A percentile compares a stretch with the other conserved stretches of the same genome.
Evolutionary conservation across 1,139 yeast species (phyloP).

Genomic region (Ogataea hybrid): DNA sequence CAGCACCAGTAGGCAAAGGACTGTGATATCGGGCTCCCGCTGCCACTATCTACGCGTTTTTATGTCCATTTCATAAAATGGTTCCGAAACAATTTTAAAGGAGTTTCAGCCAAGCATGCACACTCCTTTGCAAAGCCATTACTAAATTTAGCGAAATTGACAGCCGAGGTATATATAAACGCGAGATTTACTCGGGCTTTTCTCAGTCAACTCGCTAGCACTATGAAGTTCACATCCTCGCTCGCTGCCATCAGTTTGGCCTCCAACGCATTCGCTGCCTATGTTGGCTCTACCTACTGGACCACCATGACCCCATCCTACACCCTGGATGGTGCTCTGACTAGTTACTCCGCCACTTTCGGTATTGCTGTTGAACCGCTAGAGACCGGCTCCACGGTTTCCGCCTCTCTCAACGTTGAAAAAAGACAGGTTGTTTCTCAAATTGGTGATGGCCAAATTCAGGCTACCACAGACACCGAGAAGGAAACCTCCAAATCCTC

Average conservation of each 20-base stretch:
- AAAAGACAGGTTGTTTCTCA: constrained; percentile 26
- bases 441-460: constrained; percentile 42
- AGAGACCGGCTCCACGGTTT: constrained; percentile 34
- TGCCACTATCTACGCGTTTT: too few species aligned
- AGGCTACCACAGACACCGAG: constrained; percentile 36
- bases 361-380: constrained; percentile 65
- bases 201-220: constrained; percentile 11
- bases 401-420: constrained; percentile 30
- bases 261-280: constrained; percentile 56
- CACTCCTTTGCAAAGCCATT: constrained; percentile 10
- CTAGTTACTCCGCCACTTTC: constrained; percentile 55
- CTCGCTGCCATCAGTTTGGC: constrained; percentile 35
- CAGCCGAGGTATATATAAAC: constrained; percentile 5
- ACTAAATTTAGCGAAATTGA: constrained; percentile 8
- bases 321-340: constrained; percentile 54
- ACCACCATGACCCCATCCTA: constrained; percentile 65
- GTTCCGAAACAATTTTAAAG: constrained; percentile 3
- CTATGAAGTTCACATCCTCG: constrained; percentile 29
- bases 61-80: neutral
- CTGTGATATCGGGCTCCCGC: too few species aligned
- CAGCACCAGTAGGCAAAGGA: too few species aligned
- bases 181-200: neutral
- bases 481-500: constrained; percentile 33
- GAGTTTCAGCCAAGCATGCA: constrained; percentile 13
- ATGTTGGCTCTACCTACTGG: constrained; percentile 69